Evolutionary conservation across 2,329 filamentous ascomycete species (phyloP), one percentile per base, ranked within the genome.

Genomic region (Aspergillus ustus): DNA sequence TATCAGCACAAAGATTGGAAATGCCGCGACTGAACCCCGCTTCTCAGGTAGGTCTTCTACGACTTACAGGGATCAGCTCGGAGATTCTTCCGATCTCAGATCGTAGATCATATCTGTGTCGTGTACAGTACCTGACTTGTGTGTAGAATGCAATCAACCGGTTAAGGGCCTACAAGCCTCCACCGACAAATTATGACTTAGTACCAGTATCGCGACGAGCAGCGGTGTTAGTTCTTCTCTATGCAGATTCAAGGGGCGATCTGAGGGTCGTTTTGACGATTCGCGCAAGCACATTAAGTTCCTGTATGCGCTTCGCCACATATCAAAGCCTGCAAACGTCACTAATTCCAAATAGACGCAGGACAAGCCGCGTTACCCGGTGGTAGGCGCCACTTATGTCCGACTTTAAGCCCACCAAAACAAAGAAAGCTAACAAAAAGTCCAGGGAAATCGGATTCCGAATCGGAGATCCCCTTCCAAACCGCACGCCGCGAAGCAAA

Each of bases 401-500:
- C 8, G n/a, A 28, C 17, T 29, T 37, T 11, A n/a, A 19, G 3
- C 29, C 19, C 9, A 49, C 20, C 46, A 52, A 25, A 45, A 34
- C 7, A 51, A 17, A 28, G 31, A n/a, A 19, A 40, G 13, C 19
- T 56, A 40, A 56, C 6, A 13, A 17, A 7, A 15, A 8, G 48
- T 4, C 8, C 44, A 69, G 68, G 68, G 3, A 86, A 85, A 76
- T 82, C 86, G 57, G 86, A 88, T 65, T 76, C 77, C 0, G 70
- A 82, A 9, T 62, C 74, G 8, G 87, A 89, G 73, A 84, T 82
- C 1, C 79, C 82, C 78, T 92, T 92, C 76, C 85, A 93, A 72
- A 96, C 93, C 55, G 93, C 94, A 8, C 87, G 94, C 22, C 87
- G 94, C 66, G 94, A 98, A 82, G 93, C 94, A 1, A 91, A 86